Base-by-base conservation (phyloP, 2,329 filamentous ascomycete genomes). In the Penicillium sp. region DNA sequence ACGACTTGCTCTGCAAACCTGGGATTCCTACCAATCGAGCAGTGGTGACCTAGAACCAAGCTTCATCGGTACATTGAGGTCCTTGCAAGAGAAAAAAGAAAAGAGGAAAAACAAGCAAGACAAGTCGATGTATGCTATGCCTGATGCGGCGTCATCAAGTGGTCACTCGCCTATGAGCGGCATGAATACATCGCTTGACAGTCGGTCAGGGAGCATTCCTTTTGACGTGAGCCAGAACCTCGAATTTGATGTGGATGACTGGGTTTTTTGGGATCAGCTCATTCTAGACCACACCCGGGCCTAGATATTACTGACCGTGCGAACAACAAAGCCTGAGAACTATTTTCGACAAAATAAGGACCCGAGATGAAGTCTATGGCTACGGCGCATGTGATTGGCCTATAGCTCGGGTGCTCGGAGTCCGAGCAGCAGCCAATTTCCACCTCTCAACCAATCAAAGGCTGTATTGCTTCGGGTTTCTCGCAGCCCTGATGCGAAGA, bases 1-100 rank as follows among this genome's bases (percentile, higher is more conserved):
- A 21, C 57, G 60, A 1, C 58, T 71, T 13, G 65, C 69, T 13
- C 42, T 73, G 16, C 70, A 69, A 44, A 70, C 68, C 2, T 73
- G 69, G 71, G 59, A 65, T 48, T 45, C 47, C 6, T 45, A 33
- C 6, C 6, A 29, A 23, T 31, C 48, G 15, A 47, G 33, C 15
- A 41, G 16, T 28, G 26, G 33, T 28, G 18, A 16, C 15, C 24
- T 45, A 2, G 48, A 54, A 13, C 52, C 52, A 23, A 41, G 28
- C 6, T 54, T 54, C 31, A 54, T 54, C 23, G 4, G 3, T 13
- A 31, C 31, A 12, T 18, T 51, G 15, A 23, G 48, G 7, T 26
- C 23, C 23, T 13, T 26, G 16, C 15, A 29, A 23, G 12, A 21
- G 16, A 28, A 45, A 2, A 18, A 29, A 44, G 24, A 44, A 2